Evolutionary conservation across 2,329 filamentous ascomycete species (phyloP), one percentile per base, ranked within the genome.

Genomic region (Septoria petroselini): DNA sequence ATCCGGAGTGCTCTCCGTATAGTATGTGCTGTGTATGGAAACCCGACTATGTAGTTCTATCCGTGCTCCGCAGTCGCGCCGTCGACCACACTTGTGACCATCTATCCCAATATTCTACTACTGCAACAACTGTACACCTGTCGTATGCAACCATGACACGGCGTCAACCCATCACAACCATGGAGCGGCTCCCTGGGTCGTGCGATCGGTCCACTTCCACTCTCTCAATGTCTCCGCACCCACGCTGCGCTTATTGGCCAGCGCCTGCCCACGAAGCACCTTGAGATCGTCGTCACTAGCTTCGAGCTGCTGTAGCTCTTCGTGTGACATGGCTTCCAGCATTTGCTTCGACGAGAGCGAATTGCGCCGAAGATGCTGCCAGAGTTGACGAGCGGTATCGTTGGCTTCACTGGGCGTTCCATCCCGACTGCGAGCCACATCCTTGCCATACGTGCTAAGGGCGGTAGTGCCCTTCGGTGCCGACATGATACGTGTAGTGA

Each of bases 211-310:
- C 60, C 60, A 65, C 41, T 60, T 58, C 62, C 69, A 65, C 29
- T 61, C 69, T 49, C 60, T 64, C 53, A 72, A 48, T 14, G 70
- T 72, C 55, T 71, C 70, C 4, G 67, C 67, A 9, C 70, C 70
- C 4, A 73, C 59, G 49, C 67, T 71, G 29, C 70, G 60, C 54
- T 70, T 70, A 49, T 72, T 72, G 45, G 62, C 58, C 34, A 72
- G 37, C 2, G 70, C 70, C 48, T 58, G 58, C 14, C 58, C 55
- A 25, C 63, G 58, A 37, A 71, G 56, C 41, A 63, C 63, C 41
- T 52, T 57, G 12, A 67, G 39, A 11, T 40, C 38, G 18, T 60
- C 58, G 38, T 66, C 63, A 8, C 47, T 49, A 6, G 51, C 54
- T 48, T 62, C 63, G 6, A 66, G 48, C 27, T 58, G 50, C 43